phyloP scores from a whole-genome alignment of 1,284 basidiomycete species.

The Erythrobasidium hasegawianum region DNA sequence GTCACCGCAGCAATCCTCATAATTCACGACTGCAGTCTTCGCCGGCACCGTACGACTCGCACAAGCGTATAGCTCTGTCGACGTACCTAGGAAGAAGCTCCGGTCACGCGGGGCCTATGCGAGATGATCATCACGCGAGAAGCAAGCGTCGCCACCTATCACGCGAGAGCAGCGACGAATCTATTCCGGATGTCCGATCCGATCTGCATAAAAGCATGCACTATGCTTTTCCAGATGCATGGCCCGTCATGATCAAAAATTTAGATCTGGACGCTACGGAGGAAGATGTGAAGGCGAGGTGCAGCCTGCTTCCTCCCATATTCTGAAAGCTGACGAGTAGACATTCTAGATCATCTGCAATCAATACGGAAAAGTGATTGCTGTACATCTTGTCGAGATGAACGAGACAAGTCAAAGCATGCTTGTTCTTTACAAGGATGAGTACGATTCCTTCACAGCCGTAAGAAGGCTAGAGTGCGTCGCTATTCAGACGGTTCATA shows the following conservation, averaged over 20 bases:
- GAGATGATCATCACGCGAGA: no score
- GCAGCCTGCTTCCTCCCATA: background rate
- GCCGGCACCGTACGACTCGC: no score
- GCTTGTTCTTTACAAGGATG: background rate
- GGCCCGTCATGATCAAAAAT: slow-evolving; percentile 1
- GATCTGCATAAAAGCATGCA: background rate
- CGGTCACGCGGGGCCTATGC: no score
- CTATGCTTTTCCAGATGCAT: background rate
- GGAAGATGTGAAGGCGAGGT: background rate
- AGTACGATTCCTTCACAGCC: background rate
- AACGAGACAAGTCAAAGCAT: background rate
- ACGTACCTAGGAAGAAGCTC: no score
- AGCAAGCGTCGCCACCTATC: no score
- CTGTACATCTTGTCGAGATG: background rate
- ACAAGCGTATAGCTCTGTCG: no score
- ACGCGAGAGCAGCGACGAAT: background rate
- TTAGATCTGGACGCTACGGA: background rate
- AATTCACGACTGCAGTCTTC: no score
- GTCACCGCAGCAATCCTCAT: no score
- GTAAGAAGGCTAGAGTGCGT: background rate
- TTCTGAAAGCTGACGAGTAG: background rate
- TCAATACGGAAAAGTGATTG: background rate
- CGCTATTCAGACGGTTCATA: background rate
- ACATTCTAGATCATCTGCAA: background rate
- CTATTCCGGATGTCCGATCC: background rate